These are phyloP conservation scores for Gilbertella persicaria DNA, from an alignment of 371 early-diverging fungal species.

Conservation along the genomic window DNA sequence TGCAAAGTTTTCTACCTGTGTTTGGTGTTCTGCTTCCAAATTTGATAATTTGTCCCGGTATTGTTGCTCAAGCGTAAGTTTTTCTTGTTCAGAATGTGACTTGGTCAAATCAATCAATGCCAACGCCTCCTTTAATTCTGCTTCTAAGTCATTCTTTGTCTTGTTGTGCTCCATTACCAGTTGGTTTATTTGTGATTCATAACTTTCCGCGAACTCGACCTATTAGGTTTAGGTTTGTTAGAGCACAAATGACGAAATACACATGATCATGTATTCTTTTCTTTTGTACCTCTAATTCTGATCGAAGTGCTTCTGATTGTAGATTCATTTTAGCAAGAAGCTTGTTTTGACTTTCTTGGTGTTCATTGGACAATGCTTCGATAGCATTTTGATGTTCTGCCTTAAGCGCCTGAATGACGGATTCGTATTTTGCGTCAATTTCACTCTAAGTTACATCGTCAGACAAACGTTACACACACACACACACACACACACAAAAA, in stretches of 20 bases:
- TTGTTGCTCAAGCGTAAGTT: conserved; percentile 8
- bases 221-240: conserved; percentile 1
- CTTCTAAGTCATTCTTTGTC: conserved; percentile 13
- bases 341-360: conserved; percentile 9
- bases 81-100: conserved; percentile 4
- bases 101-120: conserved; percentile 4
- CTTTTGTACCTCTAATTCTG: conserved; percentile 26
- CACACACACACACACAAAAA: background rate
- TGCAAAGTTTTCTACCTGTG: conserved; percentile 20
- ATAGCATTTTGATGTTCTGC: conserved; percentile 11
- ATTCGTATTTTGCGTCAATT: conserved; percentile 13
- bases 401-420: conserved; percentile 18
- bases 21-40: conserved; percentile 13
- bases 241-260: conserved; percentile 3
- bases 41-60: conserved; percentile 15
- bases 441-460: conserved; percentile 13
- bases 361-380: conserved; percentile 10
- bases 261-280: background rate
- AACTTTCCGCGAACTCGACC: conserved; percentile 23
- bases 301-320: conserved; percentile 17
- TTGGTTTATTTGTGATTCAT: conserved; percentile 21
- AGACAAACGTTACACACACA: background rate
- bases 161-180: conserved; percentile 19
- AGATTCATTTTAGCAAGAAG: conserved; percentile 4
- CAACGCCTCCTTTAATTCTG: conserved; percentile 8